These are phyloP conservation scores for Andrographis paniculata DNA, from an alignment of 305 asterid species.

Conservation along the genomic window DNA sequence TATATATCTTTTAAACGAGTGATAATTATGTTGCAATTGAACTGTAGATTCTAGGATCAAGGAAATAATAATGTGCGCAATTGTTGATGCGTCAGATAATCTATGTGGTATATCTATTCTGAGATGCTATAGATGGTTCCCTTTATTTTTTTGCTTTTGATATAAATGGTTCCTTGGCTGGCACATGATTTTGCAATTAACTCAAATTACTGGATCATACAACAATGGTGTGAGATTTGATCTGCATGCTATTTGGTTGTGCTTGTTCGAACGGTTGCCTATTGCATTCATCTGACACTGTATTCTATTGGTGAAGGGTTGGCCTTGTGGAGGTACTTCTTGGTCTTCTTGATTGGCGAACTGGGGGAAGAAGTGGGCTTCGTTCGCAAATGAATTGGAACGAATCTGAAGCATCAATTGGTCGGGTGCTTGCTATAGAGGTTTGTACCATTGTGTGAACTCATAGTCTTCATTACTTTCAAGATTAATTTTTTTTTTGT, in stretches of 20 bases:
- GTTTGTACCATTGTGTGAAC: constrained; percentile 27
- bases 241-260: constrained; percentile 11
- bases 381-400: constrained; percentile 95
- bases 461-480: background rate
- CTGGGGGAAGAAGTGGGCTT: constrained; percentile 86
- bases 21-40: background rate
- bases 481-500: too few species aligned
- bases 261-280: background rate
- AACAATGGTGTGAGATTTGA: constrained; percentile 9
- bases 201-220: background rate
- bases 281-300: constrained; percentile 10
- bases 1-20: background rate
- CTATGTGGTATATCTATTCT: constrained; percentile 5
- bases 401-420: constrained; percentile 96
- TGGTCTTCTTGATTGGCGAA: constrained; percentile 99
- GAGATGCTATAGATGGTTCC: constrained; percentile 12
- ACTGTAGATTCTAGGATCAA: background rate
- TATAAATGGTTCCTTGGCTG: too few species aligned
- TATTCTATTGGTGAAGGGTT: constrained; percentile 49
- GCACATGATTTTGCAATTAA: constrained; percentile 12
- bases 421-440: constrained; percentile 95
- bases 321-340: constrained; percentile 98
- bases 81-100: constrained; percentile 6
- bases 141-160: constrained; percentile 9
- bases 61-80: constrained; percentile 9